Conservation (phyloP, 345 rosid species). For the Tarenaya hassleriana region DNA sequence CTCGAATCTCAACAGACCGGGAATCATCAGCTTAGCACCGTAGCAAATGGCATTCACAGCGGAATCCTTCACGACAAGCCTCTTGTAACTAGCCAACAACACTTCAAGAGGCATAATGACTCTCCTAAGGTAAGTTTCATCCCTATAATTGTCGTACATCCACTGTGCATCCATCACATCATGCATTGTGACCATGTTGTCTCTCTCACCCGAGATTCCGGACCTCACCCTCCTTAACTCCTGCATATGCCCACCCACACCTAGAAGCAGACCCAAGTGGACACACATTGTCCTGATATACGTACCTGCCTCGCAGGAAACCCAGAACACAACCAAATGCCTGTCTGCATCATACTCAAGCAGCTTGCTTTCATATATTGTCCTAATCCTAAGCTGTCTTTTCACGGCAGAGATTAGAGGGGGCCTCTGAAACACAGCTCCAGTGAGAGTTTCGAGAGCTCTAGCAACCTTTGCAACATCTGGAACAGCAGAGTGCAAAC, state of each 20-base stretch:
- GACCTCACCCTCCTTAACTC: constrained; percentile 92
- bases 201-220: constrained; percentile 81
- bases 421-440: constrained; percentile 90
- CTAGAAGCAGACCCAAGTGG: constrained; percentile 81
- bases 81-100: constrained; percentile 83
- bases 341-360: constrained; percentile 75
- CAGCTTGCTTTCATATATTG: constrained; percentile 79
- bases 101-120: constrained; percentile 89
- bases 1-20: constrained; percentile 81
- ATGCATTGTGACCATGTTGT: constrained; percentile 97
- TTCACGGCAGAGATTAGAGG: constrained; percentile 92
- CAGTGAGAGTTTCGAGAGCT: constrained; percentile 81
- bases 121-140: constrained; percentile 78
- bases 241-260: constrained; percentile 96
- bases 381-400: constrained; percentile 91
- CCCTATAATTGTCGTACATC: constrained; percentile 55
- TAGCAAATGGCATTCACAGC: constrained; percentile 95
- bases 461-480: constrained; percentile 83
- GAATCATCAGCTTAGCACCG: constrained; percentile 94
- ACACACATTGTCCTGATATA: constrained; percentile 94
- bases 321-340: constrained; percentile 94
- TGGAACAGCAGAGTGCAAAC: constrained; percentile 77
- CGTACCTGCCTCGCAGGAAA: constrained; percentile 93
- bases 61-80: constrained; percentile 86
- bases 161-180: constrained; percentile 98